Evolutionary conservation across 2,329 filamentous ascomycete genomes (phyloP).

Genomic region (Diplodia scrobiculata): DNA sequence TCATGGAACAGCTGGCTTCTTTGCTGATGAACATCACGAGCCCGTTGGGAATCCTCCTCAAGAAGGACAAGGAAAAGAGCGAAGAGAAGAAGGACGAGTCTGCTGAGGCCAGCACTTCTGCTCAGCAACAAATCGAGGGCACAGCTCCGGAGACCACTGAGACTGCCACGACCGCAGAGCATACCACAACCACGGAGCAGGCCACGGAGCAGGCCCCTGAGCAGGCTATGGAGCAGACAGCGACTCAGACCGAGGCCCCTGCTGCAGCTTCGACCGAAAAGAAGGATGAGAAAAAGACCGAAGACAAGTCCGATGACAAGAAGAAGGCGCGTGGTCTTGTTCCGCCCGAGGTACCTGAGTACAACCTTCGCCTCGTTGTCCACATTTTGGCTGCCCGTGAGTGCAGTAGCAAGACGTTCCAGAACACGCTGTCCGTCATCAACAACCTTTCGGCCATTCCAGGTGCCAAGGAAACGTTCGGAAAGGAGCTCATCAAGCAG

Average conservation of each 20-base stretch:
- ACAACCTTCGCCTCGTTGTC: conserved; percentile 90
- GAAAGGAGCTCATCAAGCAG: conserved; percentile 86
- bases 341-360: conserved; percentile 81
- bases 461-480: conserved; percentile 84
- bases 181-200: conserved; percentile 36
- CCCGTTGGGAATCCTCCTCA: conserved; percentile 78
- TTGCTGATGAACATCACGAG: conserved; percentile 85
- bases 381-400: conserved; percentile 95
- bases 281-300: conserved; percentile 41
- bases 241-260: conserved; percentile 23
- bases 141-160: conserved; percentile 33
- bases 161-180: conserved; percentile 38
- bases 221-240: conserved; percentile 43
- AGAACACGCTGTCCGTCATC: conserved; percentile 96
- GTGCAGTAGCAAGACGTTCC: conserved; percentile 96
- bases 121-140: conserved; percentile 32
- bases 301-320: conserved; percentile 56
- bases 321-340: conserved; percentile 67
- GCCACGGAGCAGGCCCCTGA: conserved; percentile 44
- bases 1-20: conserved; percentile 90
- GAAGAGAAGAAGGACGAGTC: conserved; percentile 52
- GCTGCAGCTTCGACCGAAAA: conserved; percentile 36
- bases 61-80: conserved; percentile 73
- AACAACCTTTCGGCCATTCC: conserved; percentile 95
- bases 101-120: conserved; percentile 39